Evolutionary conservation across 2,329 filamentous ascomycete genomes (phyloP), one percentile per base, ranked within the genome.

Genomic region (Emmonsiellopsis sp.): DNA sequence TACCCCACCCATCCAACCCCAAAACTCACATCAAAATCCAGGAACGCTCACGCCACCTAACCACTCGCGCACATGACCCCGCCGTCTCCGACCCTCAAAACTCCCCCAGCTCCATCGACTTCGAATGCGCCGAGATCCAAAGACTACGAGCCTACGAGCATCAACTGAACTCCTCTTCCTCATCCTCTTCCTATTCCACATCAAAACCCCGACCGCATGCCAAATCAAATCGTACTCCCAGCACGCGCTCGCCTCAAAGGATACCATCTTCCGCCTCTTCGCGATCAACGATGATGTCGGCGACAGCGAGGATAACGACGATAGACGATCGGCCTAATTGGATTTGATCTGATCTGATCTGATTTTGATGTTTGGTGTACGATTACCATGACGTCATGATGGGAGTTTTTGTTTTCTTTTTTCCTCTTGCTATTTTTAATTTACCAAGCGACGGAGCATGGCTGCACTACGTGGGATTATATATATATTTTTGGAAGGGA

Each of bases 81-180:
- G 65, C 65, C 7, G 62, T 67, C 6, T 59, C 57, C 14, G 62
- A 60, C 48, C 63, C 63, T 5, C 56, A 42, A 32, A 37, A 58
- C 3, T 58, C 60, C 36, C 63, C 63, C 13, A 61, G 63, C 46
- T 56, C 63, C 36, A 56, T 59, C 49, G 62, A 65, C 55, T 63
- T 64, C 42, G 62, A 65, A 55, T 64, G 60, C 45, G 63, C 59
- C 11, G 59, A 65, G n/a, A 40, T 48, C 6, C 14, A 48, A 45
- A 48, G 27, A 8, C 21, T 33, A 43, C 17, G 36, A 49, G 33
- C 34, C 27, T n/a, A 42, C 21, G 45, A 53, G 51, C 34, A 36
- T 31, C 46, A 39, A 1, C 14, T 8, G 34, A 14, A 36, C 21
- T 27, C 21, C 21, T 27, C 21, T 3, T 27, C 21, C 21, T 27